Conservation (phyloP, 768 basidiomycete species). For the Pisolithus microcarpus region DNA sequence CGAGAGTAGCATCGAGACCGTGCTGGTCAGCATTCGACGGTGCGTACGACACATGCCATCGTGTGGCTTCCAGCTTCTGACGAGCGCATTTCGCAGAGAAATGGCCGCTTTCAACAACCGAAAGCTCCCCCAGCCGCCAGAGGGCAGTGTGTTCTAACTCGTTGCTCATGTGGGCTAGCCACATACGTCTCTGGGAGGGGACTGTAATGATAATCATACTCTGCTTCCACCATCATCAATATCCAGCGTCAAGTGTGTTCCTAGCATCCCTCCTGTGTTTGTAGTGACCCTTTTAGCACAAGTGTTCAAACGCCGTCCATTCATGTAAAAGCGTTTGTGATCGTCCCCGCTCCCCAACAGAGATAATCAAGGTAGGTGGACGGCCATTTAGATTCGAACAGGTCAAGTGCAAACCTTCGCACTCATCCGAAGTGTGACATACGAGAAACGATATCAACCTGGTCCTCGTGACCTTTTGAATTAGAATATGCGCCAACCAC, state of each 20-base stretch:
- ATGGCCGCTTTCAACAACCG: conserved; percentile 90
- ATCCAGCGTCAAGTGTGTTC: conserved; percentile 1
- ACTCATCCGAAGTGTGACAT: no score
- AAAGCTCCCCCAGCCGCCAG: conserved; percentile 91
- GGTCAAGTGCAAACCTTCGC: background rate
- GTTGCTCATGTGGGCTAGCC: background rate
- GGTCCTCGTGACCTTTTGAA: background rate
- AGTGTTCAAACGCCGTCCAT: background rate
- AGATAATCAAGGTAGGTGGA: background rate
- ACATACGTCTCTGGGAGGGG: background rate
- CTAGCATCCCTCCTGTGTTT: background rate
- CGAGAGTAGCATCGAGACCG: conserved; percentile 73
- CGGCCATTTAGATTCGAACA: no score
- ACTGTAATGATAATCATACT: background rate
- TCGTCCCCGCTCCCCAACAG: background rate
- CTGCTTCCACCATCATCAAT: background rate
- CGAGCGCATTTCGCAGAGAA: conserved; percentile 48
- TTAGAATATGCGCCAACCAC: background rate
- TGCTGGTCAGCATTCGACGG: conserved; percentile 92
- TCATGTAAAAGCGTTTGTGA: background rate
- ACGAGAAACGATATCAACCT: background rate
- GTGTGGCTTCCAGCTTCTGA: conserved; percentile 1
- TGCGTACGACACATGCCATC: conserved; percentile 21
- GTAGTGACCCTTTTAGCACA: background rate
- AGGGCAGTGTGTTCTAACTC: conserved; percentile 64